Base-by-base conservation (phyloP, 2,329 filamentous ascomycete genomes). In the Fusarium xyrophilum region DNA sequence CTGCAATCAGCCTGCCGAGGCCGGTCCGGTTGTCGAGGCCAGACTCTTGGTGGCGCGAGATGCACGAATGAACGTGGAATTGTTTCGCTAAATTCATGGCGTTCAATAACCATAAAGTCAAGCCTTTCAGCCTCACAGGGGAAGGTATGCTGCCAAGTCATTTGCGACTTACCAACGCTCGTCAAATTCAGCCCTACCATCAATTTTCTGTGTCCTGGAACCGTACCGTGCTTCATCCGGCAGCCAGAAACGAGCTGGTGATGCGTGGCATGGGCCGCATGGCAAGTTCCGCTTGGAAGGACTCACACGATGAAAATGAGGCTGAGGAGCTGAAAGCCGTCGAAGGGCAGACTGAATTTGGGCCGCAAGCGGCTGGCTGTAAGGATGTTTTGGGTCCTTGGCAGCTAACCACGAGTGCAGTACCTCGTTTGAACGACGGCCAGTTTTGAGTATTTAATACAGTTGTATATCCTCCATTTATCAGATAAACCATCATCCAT, bases 61-160 rank as follows among this genome's bases (percentile, higher is more conserved):
- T 9, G 5, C 14, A 19, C 12, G 15, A 50, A 38, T 46, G 6
- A 21, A n/a, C 7, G 8, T 8, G 17, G 13, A 33, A 7, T 23
- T n/a, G 6, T 14, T 4, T 25, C 12, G 46, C 46, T 25, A 15
- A 33, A 23, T n/a, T 10, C 17, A 28, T 39, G 39, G 19, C 56
- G 56, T 46, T 32, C 36, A 46, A 60, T 65, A 65, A 50, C 63
- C 54, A 46, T 50, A 64, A 64, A 48, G 60, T 46, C 36, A 32
- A 47, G 32, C 11, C 53, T 60, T 48, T 51, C 15, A 60, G 30
- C n/a, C 12, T 42, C 23, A 23, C 10, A 17, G 38, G 17, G 17
- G 28, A 19, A 11, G 21, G 9, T 15, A 40, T 25, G 32, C 12
- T 14, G 17, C 54, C 39, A 56, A 21, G 15, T 44, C 14, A 8